Evolutionary conservation across 768 basidiomycete species (phyloP).

Genomic region (Mycena polygramma): DNA sequence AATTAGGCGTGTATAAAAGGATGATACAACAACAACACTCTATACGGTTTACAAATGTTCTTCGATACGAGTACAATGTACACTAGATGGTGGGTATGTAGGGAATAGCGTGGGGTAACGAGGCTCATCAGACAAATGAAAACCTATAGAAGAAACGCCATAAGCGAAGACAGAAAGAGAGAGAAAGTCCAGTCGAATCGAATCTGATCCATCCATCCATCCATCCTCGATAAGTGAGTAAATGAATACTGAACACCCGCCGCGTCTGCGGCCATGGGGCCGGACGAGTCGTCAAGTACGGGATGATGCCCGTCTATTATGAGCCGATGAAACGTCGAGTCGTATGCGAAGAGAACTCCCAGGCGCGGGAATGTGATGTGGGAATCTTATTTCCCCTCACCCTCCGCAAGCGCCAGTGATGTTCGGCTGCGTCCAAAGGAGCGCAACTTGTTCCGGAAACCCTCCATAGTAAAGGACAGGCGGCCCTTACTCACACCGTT

Average conservation of each 20-base stretch:
- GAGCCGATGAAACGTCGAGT: neutral
- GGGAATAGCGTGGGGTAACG: slow-evolving; percentile 28
- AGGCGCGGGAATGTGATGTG: neutral
- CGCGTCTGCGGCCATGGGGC: neutral
- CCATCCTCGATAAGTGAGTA: slow-evolving; percentile 6
- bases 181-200: too few species aligned
- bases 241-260: neutral
- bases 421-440: slow-evolving; percentile 36
- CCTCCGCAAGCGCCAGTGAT: slow-evolving; percentile 29
- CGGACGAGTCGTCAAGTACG: slow-evolving; percentile 4
- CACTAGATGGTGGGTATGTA: slow-evolving; percentile 25
- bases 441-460: slow-evolving; percentile 35
- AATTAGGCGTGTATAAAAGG: slow-evolving; percentile 18
- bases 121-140: slow-evolving; percentile 19
- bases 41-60: slow-evolving; percentile 15
- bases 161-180: slow-evolving; percentile 9
- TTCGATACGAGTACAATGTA: slow-evolving; percentile 14
- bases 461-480: slow-evolving; percentile 32
- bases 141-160: slow-evolving; percentile 27
- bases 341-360: neutral
- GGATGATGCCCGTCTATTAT: neutral
- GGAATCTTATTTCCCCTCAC: slow-evolving; percentile 8
- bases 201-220: slow-evolving; percentile 7
- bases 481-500: slow-evolving; percentile 24
- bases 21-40: slow-evolving; percentile 10